phyloP scores from a whole-genome alignment of 192 early-diverging fungal species.

The Phlyctochytrium bullatum region DNA sequence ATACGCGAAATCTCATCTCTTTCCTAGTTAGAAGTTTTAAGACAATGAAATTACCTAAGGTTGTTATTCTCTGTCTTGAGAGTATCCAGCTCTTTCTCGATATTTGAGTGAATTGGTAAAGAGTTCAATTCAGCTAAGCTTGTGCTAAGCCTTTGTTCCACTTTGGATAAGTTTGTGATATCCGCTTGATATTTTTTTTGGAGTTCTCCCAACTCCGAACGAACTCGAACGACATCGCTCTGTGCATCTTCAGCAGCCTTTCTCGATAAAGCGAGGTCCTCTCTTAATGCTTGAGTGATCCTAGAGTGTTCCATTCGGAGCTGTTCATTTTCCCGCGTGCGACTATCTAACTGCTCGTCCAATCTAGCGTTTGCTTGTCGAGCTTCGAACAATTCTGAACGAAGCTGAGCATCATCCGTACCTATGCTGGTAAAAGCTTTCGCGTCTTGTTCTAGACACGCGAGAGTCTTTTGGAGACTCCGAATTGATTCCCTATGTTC shows the following conservation, averaged over 20 bases:
- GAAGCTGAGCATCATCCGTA: no score
- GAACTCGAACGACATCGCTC: not conserved
- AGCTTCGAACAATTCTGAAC: no score
- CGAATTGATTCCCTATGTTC: not conserved
- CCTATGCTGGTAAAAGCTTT: no score
- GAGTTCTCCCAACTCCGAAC: not conserved
- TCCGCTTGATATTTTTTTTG: not conserved
- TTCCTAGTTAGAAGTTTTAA: not conserved
- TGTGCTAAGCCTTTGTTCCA: not conserved
- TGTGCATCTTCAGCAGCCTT: not conserved
- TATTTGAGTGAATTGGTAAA: not conserved
- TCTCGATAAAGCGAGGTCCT: not conserved
- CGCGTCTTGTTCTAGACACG: slow-evolving; percentile 1
- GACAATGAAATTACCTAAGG: not conserved
- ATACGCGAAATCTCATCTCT: not conserved
- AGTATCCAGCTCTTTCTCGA: not conserved
- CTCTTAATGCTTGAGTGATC: not conserved
- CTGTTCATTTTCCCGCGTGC: not conserved
- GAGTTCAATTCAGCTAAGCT: not conserved
- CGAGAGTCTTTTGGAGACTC: slow-evolving; percentile 1
- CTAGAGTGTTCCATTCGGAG: not conserved
- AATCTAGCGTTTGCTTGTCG: not conserved
- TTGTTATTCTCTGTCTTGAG: not conserved
- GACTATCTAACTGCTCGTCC: no score
- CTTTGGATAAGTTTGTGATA: not conserved